These are phyloP conservation scores for Metarhizium guizhouense DNA, from an alignment of 2,329 filamentous ascomycete species.

Conservation along the genomic window DNA sequence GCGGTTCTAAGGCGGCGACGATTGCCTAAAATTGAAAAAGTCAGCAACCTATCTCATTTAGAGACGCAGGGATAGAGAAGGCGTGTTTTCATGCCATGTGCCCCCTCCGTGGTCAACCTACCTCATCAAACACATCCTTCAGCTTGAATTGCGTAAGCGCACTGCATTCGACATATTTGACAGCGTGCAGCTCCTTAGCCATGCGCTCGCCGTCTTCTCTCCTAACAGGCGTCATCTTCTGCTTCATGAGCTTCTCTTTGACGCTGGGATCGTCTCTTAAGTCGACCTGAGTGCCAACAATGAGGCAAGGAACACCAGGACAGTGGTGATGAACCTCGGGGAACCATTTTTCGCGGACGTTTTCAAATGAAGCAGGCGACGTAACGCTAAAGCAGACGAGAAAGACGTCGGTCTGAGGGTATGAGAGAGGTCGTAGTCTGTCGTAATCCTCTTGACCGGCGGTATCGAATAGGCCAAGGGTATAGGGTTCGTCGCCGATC, in stretches of 20 bases:
- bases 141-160: conserved; percentile 96
- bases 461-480: conserved; percentile 93
- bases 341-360: conserved; percentile 98
- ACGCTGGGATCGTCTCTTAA: conserved; percentile 82
- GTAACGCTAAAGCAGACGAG: conserved; percentile 98
- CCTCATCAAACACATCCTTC: conserved; percentile 99
- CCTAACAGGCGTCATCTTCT: conserved; percentile 90
- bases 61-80: neutral
- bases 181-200: conserved; percentile 93
- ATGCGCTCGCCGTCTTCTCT: conserved; percentile 92
- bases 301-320: conserved; percentile 92
- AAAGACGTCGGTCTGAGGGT: conserved; percentile 97
- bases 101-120: conserved; percentile 31
- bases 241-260: conserved; percentile 83
- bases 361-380: conserved; percentile 95
- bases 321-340: conserved; percentile 98
- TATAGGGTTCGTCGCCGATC: conserved; percentile 99
- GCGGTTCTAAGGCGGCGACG: conserved; percentile 87
- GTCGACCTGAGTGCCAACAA: conserved; percentile 97
- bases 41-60: neutral
- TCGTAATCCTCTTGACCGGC: conserved; percentile 99
- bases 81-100: neutral
- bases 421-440: conserved; percentile 88
- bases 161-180: conserved; percentile 99
- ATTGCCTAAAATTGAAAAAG: conserved; percentile 59